Evolutionary conservation across 192 early-diverging fungal genomes (phyloP).

Genomic region (Coemansia sp.): DNA sequence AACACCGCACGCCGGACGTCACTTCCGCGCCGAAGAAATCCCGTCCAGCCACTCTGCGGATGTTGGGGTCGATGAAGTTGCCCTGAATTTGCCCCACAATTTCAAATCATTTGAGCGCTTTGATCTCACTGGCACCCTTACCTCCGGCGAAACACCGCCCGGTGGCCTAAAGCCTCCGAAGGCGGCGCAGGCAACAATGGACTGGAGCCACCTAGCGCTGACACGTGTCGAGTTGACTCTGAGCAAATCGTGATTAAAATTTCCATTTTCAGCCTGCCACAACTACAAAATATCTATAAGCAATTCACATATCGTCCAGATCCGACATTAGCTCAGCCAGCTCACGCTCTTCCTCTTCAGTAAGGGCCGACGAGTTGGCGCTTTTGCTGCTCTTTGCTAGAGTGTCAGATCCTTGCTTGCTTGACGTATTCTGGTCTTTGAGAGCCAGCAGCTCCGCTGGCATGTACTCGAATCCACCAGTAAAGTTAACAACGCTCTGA

Average conservation of each 20-base stretch:
- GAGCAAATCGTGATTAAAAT: background rate
- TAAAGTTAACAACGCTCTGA: slow-evolving; percentile 45
- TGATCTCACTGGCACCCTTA: too few species aligned
- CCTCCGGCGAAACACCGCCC: too few species aligned
- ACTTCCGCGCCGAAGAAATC: background rate
- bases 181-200: too few species aligned
- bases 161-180: too few species aligned
- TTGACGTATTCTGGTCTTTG: background rate
- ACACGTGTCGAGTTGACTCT: background rate
- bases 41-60: background rate
- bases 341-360: slow-evolving; percentile 89
- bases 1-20: background rate
- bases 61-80: background rate
- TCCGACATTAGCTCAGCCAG: slow-evolving; percentile 82
- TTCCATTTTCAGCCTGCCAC: too few species aligned
- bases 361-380: slow-evolving; percentile 54
- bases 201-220: background rate
- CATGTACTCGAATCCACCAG: slow-evolving; percentile 34
- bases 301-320: slow-evolving; percentile 52
- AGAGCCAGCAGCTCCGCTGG: slow-evolving; percentile 22
- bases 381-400: background rate
- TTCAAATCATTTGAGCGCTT: background rate
- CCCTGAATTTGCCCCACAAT: background rate
- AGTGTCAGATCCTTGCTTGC: slow-evolving; percentile 3
- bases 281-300: too few species aligned